Evolutionary conservation across 495 filamentous ascomycete species (phyloP), one percentile per base, ranked within the genome.

Genomic region (Trichoderma orchidacearum): DNA sequence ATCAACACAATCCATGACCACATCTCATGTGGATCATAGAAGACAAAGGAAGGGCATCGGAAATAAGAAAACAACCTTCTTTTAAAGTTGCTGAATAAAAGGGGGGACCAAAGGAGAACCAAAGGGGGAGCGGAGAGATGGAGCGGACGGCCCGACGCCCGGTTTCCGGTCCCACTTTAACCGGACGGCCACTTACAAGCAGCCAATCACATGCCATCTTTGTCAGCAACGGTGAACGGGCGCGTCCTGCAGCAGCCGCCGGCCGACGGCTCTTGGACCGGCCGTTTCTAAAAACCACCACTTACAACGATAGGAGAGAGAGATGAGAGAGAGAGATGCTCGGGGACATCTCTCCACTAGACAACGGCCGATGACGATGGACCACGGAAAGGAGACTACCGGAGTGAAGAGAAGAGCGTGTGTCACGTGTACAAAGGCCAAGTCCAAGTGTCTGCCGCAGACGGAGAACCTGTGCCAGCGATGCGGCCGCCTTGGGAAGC

Each of bases 381-480:
- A 25, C n/a, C 15, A 1, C 3, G 13, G 7, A 25, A 36, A n/a
- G 6, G 30, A 35, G n/a, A 27, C 25, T 5, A 15, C 2, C 17
- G 17, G 11, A 15, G n/a, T 54, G 17, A 54, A 54, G 31, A 31
- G 53, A 7, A 23, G 53, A 21, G 53, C 53, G 1, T 54, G 53
- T 6, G 53, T 54, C 53, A 54, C 30, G 30, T 54, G 53, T 30
- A 54, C 53, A n/a, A 27, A 21, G 11, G 53, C 53, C 4, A 54
- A 54, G n/a, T 21, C 30, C 15, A 54, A 54, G 34, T 54, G 53
- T 30, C 23, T 13, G 30, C 53, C 53, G 5, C 53, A 36, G 29
- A 23, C 53, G 3, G 53, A 54, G 3, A 34, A 31, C 4, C 18
- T 54, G 53, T 54, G 53, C 53, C 30, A 54, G 30, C 53, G 53